Percentiles rank a stretch among this genome's conserved stretches.
Conservation (phyloP, 441 rosid species). For the Eruca vesicaria region DNA sequence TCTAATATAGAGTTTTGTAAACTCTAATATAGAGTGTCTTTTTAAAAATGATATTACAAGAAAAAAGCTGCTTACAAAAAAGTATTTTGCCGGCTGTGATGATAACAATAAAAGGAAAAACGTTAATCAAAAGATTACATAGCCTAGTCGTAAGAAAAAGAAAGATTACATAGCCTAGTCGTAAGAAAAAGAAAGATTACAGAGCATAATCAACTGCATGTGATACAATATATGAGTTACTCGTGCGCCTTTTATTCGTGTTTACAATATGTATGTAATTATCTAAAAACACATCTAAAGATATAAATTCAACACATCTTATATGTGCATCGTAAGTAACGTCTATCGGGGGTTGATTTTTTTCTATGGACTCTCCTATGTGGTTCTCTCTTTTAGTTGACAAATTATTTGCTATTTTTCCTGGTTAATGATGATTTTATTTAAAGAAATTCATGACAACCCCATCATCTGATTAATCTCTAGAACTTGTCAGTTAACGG, state of each 20-base stretch:
- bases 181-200: background rate
- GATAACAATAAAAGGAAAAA: background rate
- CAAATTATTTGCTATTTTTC: background rate
- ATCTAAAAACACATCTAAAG: too few relatives aligned
- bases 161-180: background rate
- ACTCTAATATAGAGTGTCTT: too few relatives aligned
- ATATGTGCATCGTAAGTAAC: too few relatives aligned
- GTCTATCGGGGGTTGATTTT: too few relatives aligned
- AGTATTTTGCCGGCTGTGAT: background rate
- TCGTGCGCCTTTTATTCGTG: background rate
- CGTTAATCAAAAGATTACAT: background rate
- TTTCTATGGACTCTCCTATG: too few relatives aligned
- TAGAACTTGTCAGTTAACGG: slow-evolving; percentile 10
- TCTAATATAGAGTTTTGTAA: too few relatives aligned
- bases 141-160: too few relatives aligned
- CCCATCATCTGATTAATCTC: background rate
- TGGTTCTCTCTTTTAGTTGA: background rate
- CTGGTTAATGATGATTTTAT: background rate
- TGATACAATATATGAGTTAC: background rate
- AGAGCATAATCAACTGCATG: background rate
- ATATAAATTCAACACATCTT: too few relatives aligned
- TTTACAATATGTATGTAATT: too few relatives aligned
- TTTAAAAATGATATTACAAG: too few relatives aligned
- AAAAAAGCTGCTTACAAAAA: background rate
- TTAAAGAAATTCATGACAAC: background rate